Conservation (phyloP, 176 grass and related monocot species). For the Tillandsia fasciculata region DNA sequence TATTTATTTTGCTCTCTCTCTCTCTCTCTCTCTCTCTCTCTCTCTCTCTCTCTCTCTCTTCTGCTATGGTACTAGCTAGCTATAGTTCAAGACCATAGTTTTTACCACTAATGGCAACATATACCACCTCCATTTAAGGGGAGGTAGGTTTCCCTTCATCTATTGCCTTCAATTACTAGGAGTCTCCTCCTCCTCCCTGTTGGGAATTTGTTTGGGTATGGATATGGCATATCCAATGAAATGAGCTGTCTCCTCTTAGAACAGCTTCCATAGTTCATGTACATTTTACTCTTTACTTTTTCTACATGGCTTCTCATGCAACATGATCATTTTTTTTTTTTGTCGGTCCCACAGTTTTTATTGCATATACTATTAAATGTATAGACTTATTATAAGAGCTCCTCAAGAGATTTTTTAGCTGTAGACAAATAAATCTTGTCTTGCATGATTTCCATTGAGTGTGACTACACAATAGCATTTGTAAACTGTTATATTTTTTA, state of each 20-base stretch:
- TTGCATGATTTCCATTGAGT: conserved; percentile 61
- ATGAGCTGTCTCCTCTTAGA: conserved; percentile 18
- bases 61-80: background rate
- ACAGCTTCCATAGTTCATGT: conserved; percentile 24
- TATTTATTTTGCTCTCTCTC: conserved; percentile 10
- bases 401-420: conserved; percentile 24
- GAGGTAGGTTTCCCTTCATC: conserved; percentile 11
- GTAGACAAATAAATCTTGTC: conserved; percentile 87
- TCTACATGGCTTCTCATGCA: conserved; percentile 36
- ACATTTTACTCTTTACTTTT: conserved; percentile 6
- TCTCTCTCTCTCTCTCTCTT: background rate
- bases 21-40: background rate
- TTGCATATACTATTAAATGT: background rate
- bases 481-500: background rate
- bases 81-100: background rate
- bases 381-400: conserved; percentile 29
- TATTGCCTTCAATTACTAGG: background rate
- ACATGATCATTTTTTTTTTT: conserved; percentile 48
- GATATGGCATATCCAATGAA: background rate
- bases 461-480: conserved; percentile 23
- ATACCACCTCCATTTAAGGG: background rate
- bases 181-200: background rate
- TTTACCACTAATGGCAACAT: background rate
- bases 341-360: conserved; percentile 54
- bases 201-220: background rate